Base-by-base conservation (phyloP, 495 filamentous ascomycete species). In the Daldinia loculata region DNA sequence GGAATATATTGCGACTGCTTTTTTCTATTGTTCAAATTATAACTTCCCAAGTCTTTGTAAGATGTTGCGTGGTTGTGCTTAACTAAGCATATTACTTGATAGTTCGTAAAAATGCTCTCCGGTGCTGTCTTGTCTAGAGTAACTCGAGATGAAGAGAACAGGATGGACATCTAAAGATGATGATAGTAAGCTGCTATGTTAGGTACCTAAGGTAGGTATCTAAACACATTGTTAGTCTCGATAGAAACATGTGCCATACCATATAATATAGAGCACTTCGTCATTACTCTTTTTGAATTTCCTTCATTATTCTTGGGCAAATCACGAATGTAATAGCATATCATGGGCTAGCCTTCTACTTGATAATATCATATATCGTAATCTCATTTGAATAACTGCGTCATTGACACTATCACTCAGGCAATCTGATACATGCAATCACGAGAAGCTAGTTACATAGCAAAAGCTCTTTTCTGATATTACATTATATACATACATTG, bases 401-500 rank as follows among this genome's bases (percentile, higher is more conserved):
- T 39, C 56, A 58, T 41, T 38, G 17, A 14, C 12, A 48, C 36
- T 58, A 27, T 38, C 34, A 41, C 56, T 14, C 4, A n/a, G 50
- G 14, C 27, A 58, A 36, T 34, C 2, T 19, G 7, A 30, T 56
- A 60, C 39, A 32, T 60, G 56, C 56, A 60, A 60, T 43, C 56
- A 27, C 22, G 14, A 27, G 24, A 60, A 45, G 56, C 38, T 43
- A 60, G 12, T 32, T 32, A 64, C 48, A 65, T 65, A 72, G 70
- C 70, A 68, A 61, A 64, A 61, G 56, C 56, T 67, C 38, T 60
- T 67, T 34, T 67, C 34, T 63, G 64, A 68, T 68, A 68, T 72
- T 72, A 67, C 70, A 68, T 56, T 72, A 72, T 72, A 72, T 72
- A 72, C 70, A 72, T 68, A 61, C 53, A 63, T 60, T 24, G 52